phyloP scores from a whole-genome alignment of 306 rosid genomes.

The Ziziphus jujuba region DNA sequence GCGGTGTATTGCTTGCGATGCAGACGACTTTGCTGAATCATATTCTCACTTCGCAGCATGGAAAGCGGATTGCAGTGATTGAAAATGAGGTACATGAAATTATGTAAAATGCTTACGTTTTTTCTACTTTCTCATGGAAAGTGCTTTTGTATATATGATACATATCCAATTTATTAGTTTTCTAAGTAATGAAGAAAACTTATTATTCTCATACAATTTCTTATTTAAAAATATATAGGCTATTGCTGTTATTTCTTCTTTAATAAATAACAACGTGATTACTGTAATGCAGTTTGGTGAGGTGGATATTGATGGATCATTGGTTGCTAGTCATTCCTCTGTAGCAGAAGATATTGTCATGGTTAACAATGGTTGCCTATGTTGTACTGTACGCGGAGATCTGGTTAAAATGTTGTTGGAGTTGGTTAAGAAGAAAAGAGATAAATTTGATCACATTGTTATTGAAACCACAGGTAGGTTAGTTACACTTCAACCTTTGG shows the following conservation, averaged over 20 bases:
- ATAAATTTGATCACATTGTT: constrained; percentile 84
- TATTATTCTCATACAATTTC: background rate
- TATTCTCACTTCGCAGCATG: constrained; percentile 82
- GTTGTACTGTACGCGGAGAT: constrained; percentile 93
- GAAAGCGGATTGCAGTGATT: constrained; percentile 86
- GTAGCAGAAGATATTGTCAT: constrained; percentile 72
- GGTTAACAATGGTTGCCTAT: constrained; percentile 93
- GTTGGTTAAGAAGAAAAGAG: constrained; percentile 64
- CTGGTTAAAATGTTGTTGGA: constrained; percentile 85
- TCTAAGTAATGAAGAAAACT: background rate
- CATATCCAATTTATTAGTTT: background rate
- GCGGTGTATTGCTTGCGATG: constrained; percentile 4
- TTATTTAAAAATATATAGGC: background rate
- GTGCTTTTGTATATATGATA: constrained; percentile 3
- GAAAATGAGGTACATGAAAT: constrained; percentile 73
- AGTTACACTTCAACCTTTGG: background rate
- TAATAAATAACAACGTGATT: background rate
- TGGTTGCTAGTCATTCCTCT: constrained; percentile 89
- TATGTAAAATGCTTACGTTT: background rate
- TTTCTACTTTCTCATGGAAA: too few species aligned
- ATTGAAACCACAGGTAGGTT: constrained; percentile 85
- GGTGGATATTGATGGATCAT: constrained; percentile 92
- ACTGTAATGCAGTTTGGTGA: constrained; percentile 80
- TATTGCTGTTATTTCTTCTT: background rate
- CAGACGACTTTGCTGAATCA: constrained; percentile 94